Conservation (phyloP, 2,329 filamentous ascomycete genomes). For the Phaeosphaeria sp. region DNA sequence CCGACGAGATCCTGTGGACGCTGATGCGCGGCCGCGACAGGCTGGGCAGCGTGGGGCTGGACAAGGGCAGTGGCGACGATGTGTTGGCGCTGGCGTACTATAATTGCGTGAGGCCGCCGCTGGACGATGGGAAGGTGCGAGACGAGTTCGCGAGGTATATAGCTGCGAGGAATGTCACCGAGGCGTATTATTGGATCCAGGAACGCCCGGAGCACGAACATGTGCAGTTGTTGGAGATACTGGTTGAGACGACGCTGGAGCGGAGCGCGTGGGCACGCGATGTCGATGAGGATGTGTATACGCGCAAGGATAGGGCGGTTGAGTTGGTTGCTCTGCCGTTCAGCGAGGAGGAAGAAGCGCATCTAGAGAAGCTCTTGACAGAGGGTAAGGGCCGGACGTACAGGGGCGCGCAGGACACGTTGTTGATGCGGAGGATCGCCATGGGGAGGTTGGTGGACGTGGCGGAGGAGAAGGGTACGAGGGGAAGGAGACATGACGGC, state of each 20-base stretch:
- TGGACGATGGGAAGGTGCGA: constrained; percentile 69
- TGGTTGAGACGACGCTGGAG: constrained; percentile 57
- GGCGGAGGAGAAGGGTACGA: constrained; percentile 28
- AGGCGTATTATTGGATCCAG: constrained; percentile 77
- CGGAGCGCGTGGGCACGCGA: constrained; percentile 18
- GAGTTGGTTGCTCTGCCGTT: constrained; percentile 78
- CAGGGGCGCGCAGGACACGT: constrained; percentile 72
- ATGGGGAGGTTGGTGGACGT: constrained; percentile 65
- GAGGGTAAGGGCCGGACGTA: constrained; percentile 69
- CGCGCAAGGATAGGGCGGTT: constrained; percentile 63
- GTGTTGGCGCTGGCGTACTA: constrained; percentile 77
- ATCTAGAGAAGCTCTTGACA: constrained; percentile 74
- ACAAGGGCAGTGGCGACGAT: constrained; percentile 47
- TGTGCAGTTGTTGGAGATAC: constrained; percentile 69
- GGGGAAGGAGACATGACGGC: constrained; percentile 57
- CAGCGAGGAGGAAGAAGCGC: constrained; percentile 72
- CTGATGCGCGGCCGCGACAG: constrained; percentile 61
- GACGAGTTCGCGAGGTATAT: constrained; percentile 74
- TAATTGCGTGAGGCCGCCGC: constrained; percentile 74
- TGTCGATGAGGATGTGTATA: constrained; percentile 18
- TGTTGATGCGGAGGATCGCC: constrained; percentile 76
- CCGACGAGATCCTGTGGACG: constrained; percentile 78
- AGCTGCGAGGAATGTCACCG: constrained; percentile 69
- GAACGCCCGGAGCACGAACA: constrained; percentile 68
- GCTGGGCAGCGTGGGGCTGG: constrained; percentile 23